Evolutionary conservation across 1,139 yeast species (phyloP).

Genomic region (Blastobotrys buckinghamii): DNA sequence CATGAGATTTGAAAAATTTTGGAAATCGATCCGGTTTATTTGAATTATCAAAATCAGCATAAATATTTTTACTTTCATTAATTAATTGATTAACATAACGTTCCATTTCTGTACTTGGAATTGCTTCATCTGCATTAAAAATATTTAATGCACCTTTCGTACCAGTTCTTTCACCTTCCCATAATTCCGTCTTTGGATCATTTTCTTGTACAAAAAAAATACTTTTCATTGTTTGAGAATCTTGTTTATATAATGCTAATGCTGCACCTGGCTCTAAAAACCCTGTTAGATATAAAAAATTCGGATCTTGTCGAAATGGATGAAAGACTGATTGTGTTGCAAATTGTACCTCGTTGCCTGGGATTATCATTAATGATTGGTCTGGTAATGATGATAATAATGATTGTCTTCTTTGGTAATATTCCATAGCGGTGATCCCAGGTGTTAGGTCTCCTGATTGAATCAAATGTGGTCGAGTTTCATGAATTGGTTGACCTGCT

Average conservation of each 20-base stretch:
- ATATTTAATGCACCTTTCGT: conserved; percentile 71
- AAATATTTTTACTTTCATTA: conserved; percentile 22
- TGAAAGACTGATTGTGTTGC: conserved; percentile 90
- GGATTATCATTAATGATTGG: conserved; percentile 63
- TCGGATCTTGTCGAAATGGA: conserved; percentile 88
- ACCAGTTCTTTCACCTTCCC: conserved; percentile 96
- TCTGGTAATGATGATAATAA: conserved; percentile 55
- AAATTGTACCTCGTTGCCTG: conserved; percentile 66
- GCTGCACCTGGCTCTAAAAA: conserved; percentile 91
- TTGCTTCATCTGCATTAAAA: conserved; percentile 81
- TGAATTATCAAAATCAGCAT: conserved; percentile 24
- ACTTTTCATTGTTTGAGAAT: conserved; percentile 46
- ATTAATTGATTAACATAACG: conserved; percentile 20
- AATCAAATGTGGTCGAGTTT: conserved; percentile 74
- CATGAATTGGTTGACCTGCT: conserved; percentile 83
- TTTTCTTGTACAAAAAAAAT: conserved; percentile 79
- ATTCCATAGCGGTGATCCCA: conserved; percentile 79
- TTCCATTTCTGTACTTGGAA: conserved; percentile 39
- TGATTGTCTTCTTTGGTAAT: conserved; percentile 59
- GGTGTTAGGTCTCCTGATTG: conserved; percentile 79
- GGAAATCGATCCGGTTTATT: conserved; percentile 15
- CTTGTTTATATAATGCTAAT: conserved; percentile 58
- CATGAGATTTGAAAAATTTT: conserved; percentile 15
- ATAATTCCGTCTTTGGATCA: conserved; percentile 67
- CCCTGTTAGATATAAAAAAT: conserved; percentile 80